Base-by-base conservation (phyloP, 2,329 filamentous ascomycete genomes). In the Ceratocystis eucalypticola region DNA sequence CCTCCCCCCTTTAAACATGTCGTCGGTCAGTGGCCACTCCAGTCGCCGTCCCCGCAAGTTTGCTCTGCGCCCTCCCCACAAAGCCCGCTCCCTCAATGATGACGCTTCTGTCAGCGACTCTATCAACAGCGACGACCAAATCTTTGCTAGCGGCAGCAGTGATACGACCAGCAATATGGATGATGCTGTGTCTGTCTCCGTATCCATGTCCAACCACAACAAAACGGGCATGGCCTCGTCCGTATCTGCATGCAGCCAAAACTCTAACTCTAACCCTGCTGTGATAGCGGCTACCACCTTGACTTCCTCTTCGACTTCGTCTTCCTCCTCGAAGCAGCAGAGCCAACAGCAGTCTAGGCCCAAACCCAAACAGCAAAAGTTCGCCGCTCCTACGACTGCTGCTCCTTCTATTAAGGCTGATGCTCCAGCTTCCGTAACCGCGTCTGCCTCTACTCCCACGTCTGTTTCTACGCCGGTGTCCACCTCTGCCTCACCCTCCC, bases 101-200 rank as follows among this genome's bases (percentile, higher is more conserved):
- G 84, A 88, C 70, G 85, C 88, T 73, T 88, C 85, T 64, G 85
- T 82, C 69, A 85, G 88, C 68, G 84, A 82, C 70, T 87, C 85
- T 67, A 75, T 84, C 70, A 77, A 77, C 68, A 85, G 80, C 72
- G 85, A 87, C 68, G 85, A 87, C 67, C 78, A 84, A 71, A 82
- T 84, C 70, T 77, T 77, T 65, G 81, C 77, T 71, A 79, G 84
- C 71, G 83, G 84, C 68, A 86, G 84, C 30, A 65, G 64, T 74
- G 84, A 87, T 70, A 83, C 37, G 10, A 41, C 82, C n/a, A 85
- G 82, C 75, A 83, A 84, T 71, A 77, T 84, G 70, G 68, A 69
- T 28, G 81, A 84, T 65, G 82, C 84, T 69, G 74, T 77, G 22
- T 83, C 80, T 17, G 74, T 77, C 25, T 83, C 80, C 15, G 74